Percentiles rank a stretch among this genome's conserved stretches.
phyloP scores from a whole-genome alignment of 768 basidiomycete genomes.

The Mycena pura region DNA sequence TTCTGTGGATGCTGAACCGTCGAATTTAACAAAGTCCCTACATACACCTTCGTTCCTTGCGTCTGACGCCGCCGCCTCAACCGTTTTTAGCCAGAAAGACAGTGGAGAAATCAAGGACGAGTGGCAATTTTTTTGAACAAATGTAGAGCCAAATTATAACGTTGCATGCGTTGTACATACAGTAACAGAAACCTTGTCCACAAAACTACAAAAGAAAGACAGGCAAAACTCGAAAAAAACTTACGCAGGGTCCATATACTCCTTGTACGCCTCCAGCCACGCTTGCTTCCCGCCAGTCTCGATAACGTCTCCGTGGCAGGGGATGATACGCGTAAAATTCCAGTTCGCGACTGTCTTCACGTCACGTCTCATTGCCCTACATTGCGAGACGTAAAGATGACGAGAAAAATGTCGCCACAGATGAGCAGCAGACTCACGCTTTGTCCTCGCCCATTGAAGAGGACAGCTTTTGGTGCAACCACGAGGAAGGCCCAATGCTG shows the following conservation, averaged over 20 bases:
- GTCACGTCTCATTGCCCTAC: conserved; percentile 70
- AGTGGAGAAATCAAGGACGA: no score
- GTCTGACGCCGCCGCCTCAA: no score
- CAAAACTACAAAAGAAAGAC: background rate
- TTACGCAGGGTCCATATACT: conserved; percentile 19
- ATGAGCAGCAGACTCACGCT: conserved; percentile 40
- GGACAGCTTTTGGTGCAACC: conserved; percentile 40
- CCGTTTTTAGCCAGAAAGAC: no score
- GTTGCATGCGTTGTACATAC: no score
- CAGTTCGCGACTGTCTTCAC: conserved; percentile 70
- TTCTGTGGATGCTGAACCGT: no score
- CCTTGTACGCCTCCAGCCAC: conserved; percentile 38
- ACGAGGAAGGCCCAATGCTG: conserved; percentile 38
- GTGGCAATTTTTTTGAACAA: no score
- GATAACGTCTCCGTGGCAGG: conserved; percentile 69
- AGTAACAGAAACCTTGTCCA: no score
- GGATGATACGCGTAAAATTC: conserved; percentile 79
- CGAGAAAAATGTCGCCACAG: background rate
- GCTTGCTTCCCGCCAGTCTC: conserved; percentile 54
- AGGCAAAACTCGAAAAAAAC: background rate
- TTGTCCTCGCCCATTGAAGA: conserved; percentile 39
- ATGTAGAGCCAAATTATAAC: no score
- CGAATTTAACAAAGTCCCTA: no score
- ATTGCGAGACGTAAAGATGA: no score
- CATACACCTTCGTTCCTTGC: no score